A percentile compares a stretch with the other conserved stretches of the same genome.
Conservation (phyloP, 169 alveolate species). For the Sarcocystis neurona region DNA sequence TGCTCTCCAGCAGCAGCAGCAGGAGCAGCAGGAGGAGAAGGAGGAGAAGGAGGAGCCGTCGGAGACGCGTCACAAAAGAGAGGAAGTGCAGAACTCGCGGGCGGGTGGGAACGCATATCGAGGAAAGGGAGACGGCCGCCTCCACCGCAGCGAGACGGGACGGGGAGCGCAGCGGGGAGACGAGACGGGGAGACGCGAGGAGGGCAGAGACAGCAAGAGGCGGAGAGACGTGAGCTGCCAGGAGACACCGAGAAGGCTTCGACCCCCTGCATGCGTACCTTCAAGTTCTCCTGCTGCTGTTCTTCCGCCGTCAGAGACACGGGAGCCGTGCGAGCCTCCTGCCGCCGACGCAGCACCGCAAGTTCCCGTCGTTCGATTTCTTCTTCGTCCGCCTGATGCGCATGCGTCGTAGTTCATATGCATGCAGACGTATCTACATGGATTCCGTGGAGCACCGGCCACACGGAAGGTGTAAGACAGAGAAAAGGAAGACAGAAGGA, state of each 20-base stretch:
- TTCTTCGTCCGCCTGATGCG: constrained; percentile 71
- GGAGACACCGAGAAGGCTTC: neutral
- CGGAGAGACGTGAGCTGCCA: neutral
- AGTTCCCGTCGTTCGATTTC: constrained; percentile 70
- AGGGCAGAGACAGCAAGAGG: neutral
- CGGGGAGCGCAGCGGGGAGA: too few species aligned
- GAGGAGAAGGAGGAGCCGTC: too few species aligned
- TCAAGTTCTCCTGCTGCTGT: constrained; percentile 71
- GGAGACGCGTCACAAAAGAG: too few species aligned
- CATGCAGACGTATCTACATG: neutral
- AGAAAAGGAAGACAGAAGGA: neutral
- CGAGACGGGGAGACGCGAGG: neutral
- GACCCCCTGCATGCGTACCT: constrained; percentile 22
- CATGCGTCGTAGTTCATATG: neutral
- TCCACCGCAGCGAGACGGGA: too few species aligned
- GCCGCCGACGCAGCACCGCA: constrained; percentile 73
- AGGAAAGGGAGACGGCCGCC: too few species aligned
- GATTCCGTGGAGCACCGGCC: neutral
- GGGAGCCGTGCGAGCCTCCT: constrained; percentile 72
- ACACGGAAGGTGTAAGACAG: neutral
- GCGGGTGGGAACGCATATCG: too few species aligned
- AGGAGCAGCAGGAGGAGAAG: too few species aligned
- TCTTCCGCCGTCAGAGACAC: constrained; percentile 77
- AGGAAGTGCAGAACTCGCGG: too few species aligned
- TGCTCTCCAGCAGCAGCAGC: too few species aligned